Percentiles rank a stretch among this genome's conserved stretches.
These are phyloP conservation scores for Phaeosphaeria sp. DNA, from an alignment of 2,329 filamentous ascomycete species.

Conservation along the genomic window DNA sequence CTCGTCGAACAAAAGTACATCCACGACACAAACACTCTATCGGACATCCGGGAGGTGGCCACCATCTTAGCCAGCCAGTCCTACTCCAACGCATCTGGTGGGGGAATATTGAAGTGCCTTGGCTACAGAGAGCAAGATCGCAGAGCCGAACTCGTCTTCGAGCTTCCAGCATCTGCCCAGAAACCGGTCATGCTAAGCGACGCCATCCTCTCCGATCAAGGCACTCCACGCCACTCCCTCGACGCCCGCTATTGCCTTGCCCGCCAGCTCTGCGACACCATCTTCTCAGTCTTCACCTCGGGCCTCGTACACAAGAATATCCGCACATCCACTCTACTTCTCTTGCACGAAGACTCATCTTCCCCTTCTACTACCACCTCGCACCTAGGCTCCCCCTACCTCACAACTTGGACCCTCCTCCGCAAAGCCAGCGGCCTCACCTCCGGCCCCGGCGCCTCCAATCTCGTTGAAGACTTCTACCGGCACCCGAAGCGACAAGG, in stretches of 20 bases:
- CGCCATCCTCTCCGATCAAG: not conserved
- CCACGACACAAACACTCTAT: not conserved
- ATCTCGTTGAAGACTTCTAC: not conserved
- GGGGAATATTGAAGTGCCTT: not conserved
- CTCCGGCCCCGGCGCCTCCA: not conserved
- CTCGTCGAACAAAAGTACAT: not conserved
- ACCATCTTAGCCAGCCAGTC: not conserved
- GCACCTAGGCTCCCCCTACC: not conserved
- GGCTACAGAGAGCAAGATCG: not conserved
- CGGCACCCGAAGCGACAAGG: not conserved
- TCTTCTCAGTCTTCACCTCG: not conserved
- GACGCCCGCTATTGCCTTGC: not conserved
- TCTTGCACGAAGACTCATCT: not conserved
- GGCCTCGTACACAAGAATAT: not conserved
- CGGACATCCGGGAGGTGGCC: not conserved
- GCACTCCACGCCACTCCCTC: not conserved
- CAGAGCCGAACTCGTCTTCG: not conserved
- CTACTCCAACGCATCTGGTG: not conserved
- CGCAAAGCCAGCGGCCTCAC: not conserved
- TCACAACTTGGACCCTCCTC: not conserved
- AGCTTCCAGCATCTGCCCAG: not conserved
- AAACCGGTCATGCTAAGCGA: not conserved
- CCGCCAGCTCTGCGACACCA: not conserved
- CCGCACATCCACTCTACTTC: not conserved
- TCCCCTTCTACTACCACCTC: not conserved